These are phyloP conservation scores for Raphanus sativus DNA, from an alignment of 345 rosid genomes.

Conservation along the genomic window DNA sequence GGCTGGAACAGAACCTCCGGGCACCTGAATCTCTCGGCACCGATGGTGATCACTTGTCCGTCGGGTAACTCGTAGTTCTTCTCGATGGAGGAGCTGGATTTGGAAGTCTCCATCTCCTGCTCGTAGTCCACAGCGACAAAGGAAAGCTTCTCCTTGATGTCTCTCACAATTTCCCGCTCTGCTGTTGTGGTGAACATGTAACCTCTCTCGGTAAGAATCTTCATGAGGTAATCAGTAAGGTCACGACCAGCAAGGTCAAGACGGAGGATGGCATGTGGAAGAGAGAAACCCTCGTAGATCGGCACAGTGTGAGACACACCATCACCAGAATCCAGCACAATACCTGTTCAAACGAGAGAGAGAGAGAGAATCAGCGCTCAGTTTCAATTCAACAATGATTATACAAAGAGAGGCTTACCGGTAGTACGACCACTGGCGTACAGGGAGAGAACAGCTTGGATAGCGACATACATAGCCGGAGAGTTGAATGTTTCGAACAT, in stretches of 20 bases:
- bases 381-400: background rate
- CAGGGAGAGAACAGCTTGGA: constrained; percentile 60
- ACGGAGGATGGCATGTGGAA: constrained; percentile 66
- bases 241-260: constrained; percentile 70
- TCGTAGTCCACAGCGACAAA: constrained; percentile 62
- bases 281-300: constrained; percentile 59
- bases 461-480: constrained; percentile 63
- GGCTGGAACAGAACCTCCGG: constrained; percentile 72
- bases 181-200: constrained; percentile 72
- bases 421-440: constrained; percentile 71
- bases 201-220: constrained; percentile 55
- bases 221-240: constrained; percentile 61
- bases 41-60: constrained; percentile 64
- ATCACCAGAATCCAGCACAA: constrained; percentile 63
- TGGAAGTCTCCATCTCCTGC: constrained; percentile 65
- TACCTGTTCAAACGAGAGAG: constrained; percentile 41
- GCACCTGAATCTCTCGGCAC: constrained; percentile 70
- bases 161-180: constrained; percentile 89
- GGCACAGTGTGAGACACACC: constrained; percentile 69
- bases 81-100: constrained; percentile 66
- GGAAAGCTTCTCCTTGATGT: constrained; percentile 77
- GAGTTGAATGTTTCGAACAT: constrained; percentile 61
- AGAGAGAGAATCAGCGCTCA: background rate
- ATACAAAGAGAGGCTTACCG: constrained; percentile 33
- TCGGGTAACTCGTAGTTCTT: constrained; percentile 70